These are phyloP conservation scores for Cryphonectria japonica DNA, from an alignment of 2,329 filamentous ascomycete species.

Conservation along the genomic window DNA sequence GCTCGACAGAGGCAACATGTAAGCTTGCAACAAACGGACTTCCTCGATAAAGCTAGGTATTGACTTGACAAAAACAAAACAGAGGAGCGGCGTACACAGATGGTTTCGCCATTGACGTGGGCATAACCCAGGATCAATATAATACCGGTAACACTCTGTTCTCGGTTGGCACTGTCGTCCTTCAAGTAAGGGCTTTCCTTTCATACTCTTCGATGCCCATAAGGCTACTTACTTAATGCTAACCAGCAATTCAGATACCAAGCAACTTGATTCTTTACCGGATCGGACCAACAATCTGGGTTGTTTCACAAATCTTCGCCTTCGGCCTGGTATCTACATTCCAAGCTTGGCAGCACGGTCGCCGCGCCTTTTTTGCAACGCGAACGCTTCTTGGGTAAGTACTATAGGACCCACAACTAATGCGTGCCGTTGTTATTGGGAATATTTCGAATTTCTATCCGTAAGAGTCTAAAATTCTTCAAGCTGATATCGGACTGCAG, in stretches of 20 bases:
- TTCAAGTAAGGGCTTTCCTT: constrained; percentile 35
- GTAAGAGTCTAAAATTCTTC: not conserved
- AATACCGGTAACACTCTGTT: constrained; percentile 57
- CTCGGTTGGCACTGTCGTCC: constrained; percentile 53
- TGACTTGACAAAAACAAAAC: not conserved
- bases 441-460: not conserved
- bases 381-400: constrained; percentile 43
- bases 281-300: constrained; percentile 42
- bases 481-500: constrained; percentile 18
- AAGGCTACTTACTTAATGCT: not conserved
- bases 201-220: not conserved
- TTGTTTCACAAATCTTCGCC: constrained; percentile 42
- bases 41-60: not conserved
- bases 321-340: constrained; percentile 45
- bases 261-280: constrained; percentile 37
- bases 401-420: constrained; percentile 4
- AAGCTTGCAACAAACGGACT: not conserved
- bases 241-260: constrained; percentile 29
- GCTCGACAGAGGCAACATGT: constrained; percentile 30
- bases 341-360: constrained; percentile 44
- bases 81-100: constrained; percentile 55
- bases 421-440: not conserved
- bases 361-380: constrained; percentile 42
- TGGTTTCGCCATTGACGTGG: constrained; percentile 51
- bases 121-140: constrained; percentile 53